A percentile compares a stretch with the other conserved stretches of the same genome.
phyloP scores from a whole-genome alignment of 192 early-diverging fungal genomes.

The Funneliformis geosporum region DNA sequence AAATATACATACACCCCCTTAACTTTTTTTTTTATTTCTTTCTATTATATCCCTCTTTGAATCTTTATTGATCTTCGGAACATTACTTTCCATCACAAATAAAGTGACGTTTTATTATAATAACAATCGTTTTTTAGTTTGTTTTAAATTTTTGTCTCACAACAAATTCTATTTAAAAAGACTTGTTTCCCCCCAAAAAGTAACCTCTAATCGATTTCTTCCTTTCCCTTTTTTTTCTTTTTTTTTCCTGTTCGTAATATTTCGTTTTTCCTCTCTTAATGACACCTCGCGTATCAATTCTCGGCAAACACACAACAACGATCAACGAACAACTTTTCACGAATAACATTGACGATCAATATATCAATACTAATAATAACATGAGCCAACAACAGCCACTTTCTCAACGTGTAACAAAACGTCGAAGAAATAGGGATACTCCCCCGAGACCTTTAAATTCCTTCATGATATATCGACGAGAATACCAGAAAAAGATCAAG shows the following conservation, averaged over 20 bases:
- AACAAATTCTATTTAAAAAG: neutral
- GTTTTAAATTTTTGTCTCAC: neutral
- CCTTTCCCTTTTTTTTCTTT: neutral
- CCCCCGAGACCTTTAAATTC: slow-evolving; percentile 28
- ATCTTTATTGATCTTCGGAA: neutral
- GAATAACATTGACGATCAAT: neutral
- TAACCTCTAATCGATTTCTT: neutral
- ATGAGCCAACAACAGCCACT: slow-evolving; percentile 3
- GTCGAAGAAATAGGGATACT: slow-evolving; percentile 27
- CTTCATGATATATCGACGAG: slow-evolving; percentile 33
- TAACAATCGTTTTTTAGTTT: neutral
- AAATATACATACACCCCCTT: neutral
- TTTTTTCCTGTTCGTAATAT: neutral
- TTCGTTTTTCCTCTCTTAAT: neutral
- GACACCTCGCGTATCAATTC: neutral
- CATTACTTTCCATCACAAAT: neutral
- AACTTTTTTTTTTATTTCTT: neutral
- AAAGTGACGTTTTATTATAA: neutral
- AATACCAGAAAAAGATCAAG: slow-evolving; percentile 30
- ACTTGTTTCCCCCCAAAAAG: neutral
- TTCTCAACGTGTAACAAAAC: slow-evolving; percentile 11
- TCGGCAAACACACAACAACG: neutral
- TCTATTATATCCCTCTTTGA: neutral
- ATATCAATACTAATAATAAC: neutral
- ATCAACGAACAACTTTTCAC: neutral